Evolutionary conservation across 306 rosid species (phyloP), one percentile per base, ranked within the genome.

Genomic region (Medicago lupulina): DNA sequence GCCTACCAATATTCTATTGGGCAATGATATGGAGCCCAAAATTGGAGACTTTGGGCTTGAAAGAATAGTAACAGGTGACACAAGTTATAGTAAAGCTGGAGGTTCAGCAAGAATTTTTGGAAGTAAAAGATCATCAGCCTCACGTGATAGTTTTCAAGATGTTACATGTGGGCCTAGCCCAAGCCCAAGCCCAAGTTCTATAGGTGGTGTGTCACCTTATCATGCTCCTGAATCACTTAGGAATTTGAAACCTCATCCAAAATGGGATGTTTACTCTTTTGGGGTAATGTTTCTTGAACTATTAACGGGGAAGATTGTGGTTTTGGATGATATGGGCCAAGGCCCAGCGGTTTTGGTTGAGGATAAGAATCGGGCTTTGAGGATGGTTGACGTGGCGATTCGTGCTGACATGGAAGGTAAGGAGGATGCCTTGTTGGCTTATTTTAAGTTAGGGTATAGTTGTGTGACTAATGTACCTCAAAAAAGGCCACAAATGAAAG

Each of bases 11-110:
- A 79, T 95, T 83, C 92, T 95, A 31, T 69, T 95, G 71, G 93
- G 86, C 69, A 60, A 63, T 0, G 87, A 92, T 15, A 85, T 92
- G 93, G 99, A 95, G 90, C 91, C 99, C 63, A 92, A 82, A 53
- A 75, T 95, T 1, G 97, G 99, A 1, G 97, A 95, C 79, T 95
- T 95, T 31, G 99, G 99, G 55, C 97, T 95, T 0, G 97, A 95
- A 64, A 83, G 79, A 13, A 86, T 92, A 4, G 84, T 89, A 4
- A 80, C 91, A 0, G 96, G 97, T 0, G 96, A 92, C 15, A 47
- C 91, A 0, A 86, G 96, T 19, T 80, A 85, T 51, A 91, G 86
- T 41, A 92, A 92, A 31, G 76, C 88, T 0, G 90, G 93, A 6
- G 87, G 89, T 6, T 92, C 97, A 0, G 86, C 87, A 14, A 87